Conservation (phyloP, 176 grass and related monocot species). For the Avena sativa region DNA sequence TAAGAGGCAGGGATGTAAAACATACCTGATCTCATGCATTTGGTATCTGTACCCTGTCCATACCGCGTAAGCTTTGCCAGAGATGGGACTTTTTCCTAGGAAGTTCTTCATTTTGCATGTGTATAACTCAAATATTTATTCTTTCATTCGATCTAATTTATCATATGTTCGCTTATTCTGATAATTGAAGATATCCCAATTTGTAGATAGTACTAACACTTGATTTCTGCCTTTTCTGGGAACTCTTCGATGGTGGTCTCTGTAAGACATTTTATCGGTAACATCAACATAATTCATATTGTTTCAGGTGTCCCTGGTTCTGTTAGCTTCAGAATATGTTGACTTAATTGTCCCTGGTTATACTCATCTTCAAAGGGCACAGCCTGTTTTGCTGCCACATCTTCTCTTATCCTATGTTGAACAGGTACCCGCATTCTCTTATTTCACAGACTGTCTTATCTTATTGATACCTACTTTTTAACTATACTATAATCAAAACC, state of each 20-base stretch:
- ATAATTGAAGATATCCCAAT: conserved; percentile 8
- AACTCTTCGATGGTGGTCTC: neutral
- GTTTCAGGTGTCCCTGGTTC: conserved; percentile 89
- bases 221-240: neutral
- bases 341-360: conserved; percentile 97
- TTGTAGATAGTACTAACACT: neutral
- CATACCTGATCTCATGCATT: conserved; percentile 20
- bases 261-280: conserved; percentile 11
- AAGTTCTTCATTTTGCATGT: neutral
- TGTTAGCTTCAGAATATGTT: conserved; percentile 80
- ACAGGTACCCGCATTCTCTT: conserved; percentile 60
- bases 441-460: neutral
- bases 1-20: neutral
- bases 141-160: neutral
- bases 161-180: conserved; percentile 21
- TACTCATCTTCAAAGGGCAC: conserved; percentile 96
- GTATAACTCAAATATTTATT: conserved; percentile 11
- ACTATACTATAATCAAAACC: conserved; percentile 7
- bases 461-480: conserved; percentile 2
- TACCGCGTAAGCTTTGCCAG: neutral
- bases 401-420: conserved; percentile 97
- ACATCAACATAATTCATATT: conserved; percentile 23
- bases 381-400: conserved; percentile 87
- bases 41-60: conserved; percentile 11
- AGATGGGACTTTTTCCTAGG: neutral